These are phyloP conservation scores for Sporothrix phasma DNA, from an alignment of 2,329 filamentous ascomycete species.

Conservation along the genomic window DNA sequence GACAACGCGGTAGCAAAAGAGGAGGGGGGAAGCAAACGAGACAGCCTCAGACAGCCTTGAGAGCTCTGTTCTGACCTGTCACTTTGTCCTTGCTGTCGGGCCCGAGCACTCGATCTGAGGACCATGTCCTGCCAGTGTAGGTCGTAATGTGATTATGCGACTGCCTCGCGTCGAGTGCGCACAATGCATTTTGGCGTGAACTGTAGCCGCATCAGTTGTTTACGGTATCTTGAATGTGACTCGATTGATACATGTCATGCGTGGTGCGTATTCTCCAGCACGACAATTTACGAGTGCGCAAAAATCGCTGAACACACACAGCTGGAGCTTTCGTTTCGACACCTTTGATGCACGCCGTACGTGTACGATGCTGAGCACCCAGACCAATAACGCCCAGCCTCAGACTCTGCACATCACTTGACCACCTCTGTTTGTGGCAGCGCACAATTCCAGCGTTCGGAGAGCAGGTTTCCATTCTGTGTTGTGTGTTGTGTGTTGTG, in stretches of 20 bases:
- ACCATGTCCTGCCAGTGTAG: not conserved
- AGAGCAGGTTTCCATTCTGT: too few species aligned
- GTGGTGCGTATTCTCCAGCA: slow-evolving; percentile 8
- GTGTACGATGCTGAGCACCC: too few species aligned
- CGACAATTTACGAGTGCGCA: not conserved
- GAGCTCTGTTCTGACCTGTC: slow-evolving; percentile 11
- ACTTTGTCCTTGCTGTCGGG: slow-evolving; percentile 3
- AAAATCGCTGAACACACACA: not conserved
- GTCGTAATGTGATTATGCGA: not conserved
- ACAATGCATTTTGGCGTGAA: not conserved
- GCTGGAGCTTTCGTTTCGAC: too few species aligned
- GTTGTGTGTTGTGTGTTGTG: too few species aligned
- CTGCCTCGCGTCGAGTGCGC: not conserved
- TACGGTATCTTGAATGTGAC: too few species aligned
- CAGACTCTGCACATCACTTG: slow-evolving; percentile 7
- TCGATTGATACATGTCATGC: not conserved
- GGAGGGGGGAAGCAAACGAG: not conserved
- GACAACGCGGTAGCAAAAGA: not conserved
- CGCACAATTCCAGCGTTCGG: not conserved
- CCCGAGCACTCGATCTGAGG: not conserved
- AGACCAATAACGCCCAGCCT: not conserved
- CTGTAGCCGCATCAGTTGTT: too few species aligned
- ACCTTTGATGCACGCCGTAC: too few species aligned
- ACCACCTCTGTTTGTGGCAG: not conserved
- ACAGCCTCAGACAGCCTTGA: too few species aligned